Conservation (phyloP, 139 green algal genomes). For the Pseudopediastrum boryanum region DNA sequence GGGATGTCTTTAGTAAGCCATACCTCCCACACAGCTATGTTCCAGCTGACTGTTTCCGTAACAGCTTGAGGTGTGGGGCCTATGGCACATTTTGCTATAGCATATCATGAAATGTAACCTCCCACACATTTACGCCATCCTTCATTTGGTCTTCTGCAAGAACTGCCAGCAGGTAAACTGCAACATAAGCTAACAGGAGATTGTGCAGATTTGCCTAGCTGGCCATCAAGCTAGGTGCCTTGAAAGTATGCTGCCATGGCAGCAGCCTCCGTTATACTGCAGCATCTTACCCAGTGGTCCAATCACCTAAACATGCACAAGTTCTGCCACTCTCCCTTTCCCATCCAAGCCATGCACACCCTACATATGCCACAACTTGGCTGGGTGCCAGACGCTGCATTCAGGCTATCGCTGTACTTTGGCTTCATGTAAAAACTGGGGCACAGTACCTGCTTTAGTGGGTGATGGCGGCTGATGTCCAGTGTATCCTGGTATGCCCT, state of each 20-base stretch:
- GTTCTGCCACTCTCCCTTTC: background rate
- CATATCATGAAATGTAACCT: too few relatives aligned
- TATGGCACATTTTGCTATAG: too few relatives aligned
- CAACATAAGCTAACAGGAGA: too few relatives aligned
- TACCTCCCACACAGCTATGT: too few relatives aligned
- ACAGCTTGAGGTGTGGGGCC: too few relatives aligned
- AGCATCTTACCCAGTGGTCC: background rate
- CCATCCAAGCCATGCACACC: background rate
- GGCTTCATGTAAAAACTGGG: background rate
- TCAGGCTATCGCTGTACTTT: background rate
- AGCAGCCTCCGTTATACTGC: background rate
- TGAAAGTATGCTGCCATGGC: background rate
- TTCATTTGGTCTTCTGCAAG: too few relatives aligned
- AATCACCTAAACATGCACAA: background rate
- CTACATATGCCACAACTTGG: background rate
- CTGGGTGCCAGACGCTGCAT: background rate
- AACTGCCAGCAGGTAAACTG: too few relatives aligned
- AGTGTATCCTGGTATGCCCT: slow-evolving; percentile 34
- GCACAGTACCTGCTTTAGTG: background rate
- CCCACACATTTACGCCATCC: too few relatives aligned
- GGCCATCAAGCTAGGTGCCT: too few relatives aligned
- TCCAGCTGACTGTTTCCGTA: too few relatives aligned
- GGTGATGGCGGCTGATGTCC: background rate
- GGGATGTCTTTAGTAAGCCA: too few relatives aligned
- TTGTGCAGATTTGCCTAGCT: too few relatives aligned